phyloP scores from a whole-genome alignment of 345 rosid genomes.

The Camelina hispida region DNA sequence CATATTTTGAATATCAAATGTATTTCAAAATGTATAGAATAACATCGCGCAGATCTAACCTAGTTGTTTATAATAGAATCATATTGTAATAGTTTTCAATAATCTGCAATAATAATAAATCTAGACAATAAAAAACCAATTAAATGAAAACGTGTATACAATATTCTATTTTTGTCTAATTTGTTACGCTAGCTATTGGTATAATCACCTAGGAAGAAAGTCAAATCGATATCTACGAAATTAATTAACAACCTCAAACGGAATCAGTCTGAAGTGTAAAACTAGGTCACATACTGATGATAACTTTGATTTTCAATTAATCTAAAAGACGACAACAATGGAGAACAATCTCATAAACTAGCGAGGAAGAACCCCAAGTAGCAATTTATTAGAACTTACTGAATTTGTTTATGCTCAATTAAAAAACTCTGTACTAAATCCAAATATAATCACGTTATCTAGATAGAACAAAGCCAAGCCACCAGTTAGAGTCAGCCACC shows the following conservation, averaged over 20 bases:
- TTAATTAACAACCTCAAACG: too few relatives aligned
- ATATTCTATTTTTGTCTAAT: not conserved
- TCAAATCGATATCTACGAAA: not conserved
- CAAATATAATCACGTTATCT: conserved; percentile 1
- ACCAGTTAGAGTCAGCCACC: conserved; percentile 13
- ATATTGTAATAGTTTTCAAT: too few relatives aligned
- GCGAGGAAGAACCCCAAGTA: not conserved
- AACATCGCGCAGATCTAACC: too few relatives aligned
- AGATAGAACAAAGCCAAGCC: not conserved
- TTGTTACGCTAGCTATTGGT: not conserved
- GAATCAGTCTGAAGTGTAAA: too few relatives aligned
- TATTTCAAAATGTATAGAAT: too few relatives aligned
- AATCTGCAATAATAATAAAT: too few relatives aligned
- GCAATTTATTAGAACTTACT: not conserved
- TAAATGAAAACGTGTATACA: not conserved
- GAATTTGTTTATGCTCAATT: not conserved
- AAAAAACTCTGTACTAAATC: not conserved
- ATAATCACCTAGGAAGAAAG: not conserved
- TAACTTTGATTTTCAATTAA: too few relatives aligned
- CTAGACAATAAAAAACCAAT: too few relatives aligned
- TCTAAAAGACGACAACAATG: not conserved
- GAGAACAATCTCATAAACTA: not conserved
- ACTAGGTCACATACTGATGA: too few relatives aligned
- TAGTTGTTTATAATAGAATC: too few relatives aligned
- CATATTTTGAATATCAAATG: too few relatives aligned